phyloP scores from a whole-genome alignment of 768 basidiomycete species.

The Termitomyces sp. region DNA sequence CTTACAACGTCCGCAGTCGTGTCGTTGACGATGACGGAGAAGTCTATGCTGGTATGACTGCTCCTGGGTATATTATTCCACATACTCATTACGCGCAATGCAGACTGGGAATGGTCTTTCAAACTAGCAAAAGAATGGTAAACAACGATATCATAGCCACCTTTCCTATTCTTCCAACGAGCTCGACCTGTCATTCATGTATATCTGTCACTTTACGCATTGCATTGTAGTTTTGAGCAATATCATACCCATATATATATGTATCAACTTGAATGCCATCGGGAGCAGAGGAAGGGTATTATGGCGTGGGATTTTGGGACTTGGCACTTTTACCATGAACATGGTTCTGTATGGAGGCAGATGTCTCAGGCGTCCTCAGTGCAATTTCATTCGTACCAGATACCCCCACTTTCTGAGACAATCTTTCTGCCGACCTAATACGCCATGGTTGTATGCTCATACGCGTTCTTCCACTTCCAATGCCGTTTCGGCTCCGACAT shows the following conservation, averaged over 20 bases:
- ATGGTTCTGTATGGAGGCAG: constrained; percentile 7
- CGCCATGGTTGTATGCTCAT: neutral
- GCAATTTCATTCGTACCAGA: neutral
- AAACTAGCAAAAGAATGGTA: constrained; percentile 93
- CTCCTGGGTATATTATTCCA: neutral
- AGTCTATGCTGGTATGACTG: constrained; percentile 67
- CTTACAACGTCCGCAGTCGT: constrained; percentile 75
- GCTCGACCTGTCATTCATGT: constrained; percentile 9
- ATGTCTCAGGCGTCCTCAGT: constrained; percentile 11
- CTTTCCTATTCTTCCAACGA: constrained; percentile 4
- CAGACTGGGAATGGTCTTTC: constrained; percentile 88
- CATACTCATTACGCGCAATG: neutral
- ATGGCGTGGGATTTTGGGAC: neutral
- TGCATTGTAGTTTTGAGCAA: constrained; percentile 11
- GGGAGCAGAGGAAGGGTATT: neutral
- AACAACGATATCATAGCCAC: constrained; percentile 11
- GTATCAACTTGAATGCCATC: too few species aligned
- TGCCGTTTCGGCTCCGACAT: constrained; percentile 12
- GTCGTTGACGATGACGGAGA: constrained; percentile 86
- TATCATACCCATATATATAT: constrained; percentile 15
- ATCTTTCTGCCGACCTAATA: neutral
- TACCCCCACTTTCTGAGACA: neutral
- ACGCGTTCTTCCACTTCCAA: constrained; percentile 11
- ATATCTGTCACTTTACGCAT: constrained; percentile 8
- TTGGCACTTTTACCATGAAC: neutral